Evolutionary conservation across 768 basidiomycete species (phyloP).

Genomic region (Ramaria sp.): DNA sequence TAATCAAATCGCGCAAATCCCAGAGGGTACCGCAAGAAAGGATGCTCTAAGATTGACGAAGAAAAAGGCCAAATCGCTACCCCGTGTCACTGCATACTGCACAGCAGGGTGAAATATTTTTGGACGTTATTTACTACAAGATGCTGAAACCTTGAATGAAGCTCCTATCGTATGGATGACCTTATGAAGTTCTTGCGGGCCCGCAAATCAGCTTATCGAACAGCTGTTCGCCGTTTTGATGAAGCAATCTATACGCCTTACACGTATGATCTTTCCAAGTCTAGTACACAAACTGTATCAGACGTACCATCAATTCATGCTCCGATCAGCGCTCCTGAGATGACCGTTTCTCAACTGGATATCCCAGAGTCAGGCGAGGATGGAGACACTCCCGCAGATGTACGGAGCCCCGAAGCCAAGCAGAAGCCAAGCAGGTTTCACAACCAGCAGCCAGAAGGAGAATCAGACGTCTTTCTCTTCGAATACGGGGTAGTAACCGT

Average conservation of each 20-base stretch:
- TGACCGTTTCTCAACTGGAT: conserved; percentile 33
- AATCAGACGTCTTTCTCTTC: conserved; percentile 89
- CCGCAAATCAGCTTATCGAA: conserved; percentile 70
- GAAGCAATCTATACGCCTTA: conserved; percentile 94
- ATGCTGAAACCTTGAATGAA: conserved; percentile 20
- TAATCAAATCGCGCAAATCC: conserved; percentile 87
- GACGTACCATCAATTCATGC: not conserved
- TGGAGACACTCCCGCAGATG: conserved; percentile 8
- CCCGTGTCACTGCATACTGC: conserved; percentile 93
- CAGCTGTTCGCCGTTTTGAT: conserved; percentile 80
- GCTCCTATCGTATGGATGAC: conserved; percentile 82
- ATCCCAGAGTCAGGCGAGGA: conserved; percentile 38
- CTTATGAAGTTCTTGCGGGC: conserved; percentile 86
- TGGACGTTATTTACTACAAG: not conserved
- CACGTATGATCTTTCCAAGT: conserved; percentile 41
- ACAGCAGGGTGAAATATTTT: conserved; percentile 61
- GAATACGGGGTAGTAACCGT: conserved; percentile 48
- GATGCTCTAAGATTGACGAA: conserved; percentile 88
- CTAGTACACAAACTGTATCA: conserved; percentile 14
- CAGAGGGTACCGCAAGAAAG: conserved; percentile 84
- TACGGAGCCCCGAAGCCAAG: conserved; percentile 26
- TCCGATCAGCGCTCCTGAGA: conserved; percentile 10
- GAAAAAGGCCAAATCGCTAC: conserved; percentile 86
- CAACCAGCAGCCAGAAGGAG: conserved; percentile 28
- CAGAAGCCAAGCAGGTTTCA: conserved; percentile 12